phyloP scores from a whole-genome alignment of 345 rosid genomes.

The Ceriops tagal region DNA sequence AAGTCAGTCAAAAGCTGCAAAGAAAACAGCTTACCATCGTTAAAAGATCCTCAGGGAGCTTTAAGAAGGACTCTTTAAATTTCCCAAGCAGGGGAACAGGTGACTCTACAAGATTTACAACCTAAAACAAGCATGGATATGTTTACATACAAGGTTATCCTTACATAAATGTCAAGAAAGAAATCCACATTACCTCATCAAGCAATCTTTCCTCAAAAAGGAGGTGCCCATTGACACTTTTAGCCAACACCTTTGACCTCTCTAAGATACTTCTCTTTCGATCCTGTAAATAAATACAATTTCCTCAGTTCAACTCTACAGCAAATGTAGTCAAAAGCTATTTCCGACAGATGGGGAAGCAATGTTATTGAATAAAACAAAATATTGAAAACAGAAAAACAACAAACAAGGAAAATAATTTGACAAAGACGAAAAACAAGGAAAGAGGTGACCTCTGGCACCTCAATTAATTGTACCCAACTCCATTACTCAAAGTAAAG shows the following conservation, averaged over 20 bases:
- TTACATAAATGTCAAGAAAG: slow-evolving; percentile 19
- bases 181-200: slow-evolving; percentile 53
- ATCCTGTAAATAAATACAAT: slow-evolving; percentile 41
- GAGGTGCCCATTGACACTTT: slow-evolving; percentile 58
- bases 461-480: too few species aligned
- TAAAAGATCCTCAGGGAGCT: slow-evolving; percentile 87
- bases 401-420: not conserved
- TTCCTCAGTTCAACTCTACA: slow-evolving; percentile 4
- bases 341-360: slow-evolving; percentile 5
- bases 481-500: too few species aligned
- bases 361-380: slow-evolving; percentile 10
- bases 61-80: slow-evolving; percentile 76
- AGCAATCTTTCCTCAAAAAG: slow-evolving; percentile 60
- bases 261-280: slow-evolving; percentile 64
- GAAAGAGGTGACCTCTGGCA: too few species aligned
- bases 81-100: slow-evolving; percentile 84
- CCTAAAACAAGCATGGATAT: slow-evolving; percentile 41
- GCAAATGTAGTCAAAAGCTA: slow-evolving; percentile 3
- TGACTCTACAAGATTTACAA: slow-evolving; percentile 92
- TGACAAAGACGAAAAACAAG: too few species aligned
- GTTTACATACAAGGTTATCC: slow-evolving; percentile 2
- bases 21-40: slow-evolving; percentile 55
- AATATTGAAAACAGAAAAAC: not conserved
- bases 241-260: slow-evolving; percentile 55
- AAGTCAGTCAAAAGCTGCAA: not conserved